Evolutionary conservation across 1,139 yeast species (phyloP).

Genomic region (Sugiyamaella castrensis): DNA sequence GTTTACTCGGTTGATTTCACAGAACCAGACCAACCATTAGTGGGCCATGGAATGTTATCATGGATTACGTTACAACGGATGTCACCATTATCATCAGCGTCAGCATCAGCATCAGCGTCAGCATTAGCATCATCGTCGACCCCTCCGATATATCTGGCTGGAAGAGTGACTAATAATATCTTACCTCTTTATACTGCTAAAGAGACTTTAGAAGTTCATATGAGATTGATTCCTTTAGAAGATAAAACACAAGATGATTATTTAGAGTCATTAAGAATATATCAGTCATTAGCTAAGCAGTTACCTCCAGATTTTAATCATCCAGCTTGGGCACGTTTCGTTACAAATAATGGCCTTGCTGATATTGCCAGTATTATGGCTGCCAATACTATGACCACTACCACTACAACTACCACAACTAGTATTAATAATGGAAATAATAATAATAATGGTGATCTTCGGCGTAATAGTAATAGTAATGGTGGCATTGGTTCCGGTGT

Average conservation of each 20-base stretch:
- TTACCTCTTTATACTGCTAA: conserved; percentile 22
- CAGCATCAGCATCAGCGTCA: too few species aligned
- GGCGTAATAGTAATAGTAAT: too few species aligned
- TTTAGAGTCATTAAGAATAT: conserved; percentile 21
- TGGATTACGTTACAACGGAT: conserved; percentile 25
- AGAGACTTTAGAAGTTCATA: conserved; percentile 26
- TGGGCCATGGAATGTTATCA: conserved; percentile 43
- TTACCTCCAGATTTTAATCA: conserved; percentile 25
- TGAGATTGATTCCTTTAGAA: conserved; percentile 25
- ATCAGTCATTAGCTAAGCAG: conserved; percentile 18
- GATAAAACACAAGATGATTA: conserved; percentile 23
- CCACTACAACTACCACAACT: background rate
- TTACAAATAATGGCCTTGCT: conserved; percentile 6
- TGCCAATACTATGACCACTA: background rate
- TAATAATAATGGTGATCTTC: background rate
- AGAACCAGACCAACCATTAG: conserved; percentile 40
- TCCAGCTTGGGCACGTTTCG: conserved; percentile 23
- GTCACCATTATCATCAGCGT: conserved; percentile 5
- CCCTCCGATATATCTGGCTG: conserved; percentile 18
- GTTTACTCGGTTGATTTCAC: conserved; percentile 42
- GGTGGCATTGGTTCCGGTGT: too few species aligned
- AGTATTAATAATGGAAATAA: too few species aligned
- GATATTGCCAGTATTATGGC: background rate
- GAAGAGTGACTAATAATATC: conserved; percentile 22
- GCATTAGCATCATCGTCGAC: conserved; percentile 2